Conservation (phyloP, 1,139 yeast genomes). For the Hansenula sp. region DNA sequence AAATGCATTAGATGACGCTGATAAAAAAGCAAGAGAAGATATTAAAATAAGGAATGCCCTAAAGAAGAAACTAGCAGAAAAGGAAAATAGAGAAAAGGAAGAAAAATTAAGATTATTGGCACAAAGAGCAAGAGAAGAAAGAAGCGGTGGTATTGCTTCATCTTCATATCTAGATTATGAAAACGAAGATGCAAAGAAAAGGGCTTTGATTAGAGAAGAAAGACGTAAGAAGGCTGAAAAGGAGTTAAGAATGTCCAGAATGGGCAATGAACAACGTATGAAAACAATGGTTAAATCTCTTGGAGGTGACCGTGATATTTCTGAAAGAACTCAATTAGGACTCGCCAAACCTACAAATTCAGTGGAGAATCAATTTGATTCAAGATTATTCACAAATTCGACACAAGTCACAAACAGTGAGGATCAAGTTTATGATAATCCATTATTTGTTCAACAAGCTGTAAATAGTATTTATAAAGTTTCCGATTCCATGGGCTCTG, state of each 20-base stretch:
- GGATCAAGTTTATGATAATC: conserved; percentile 52
- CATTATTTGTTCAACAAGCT: conserved; percentile 52
- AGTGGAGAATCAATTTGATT: conserved; percentile 46
- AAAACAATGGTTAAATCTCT: conserved; percentile 39
- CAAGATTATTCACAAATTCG: conserved; percentile 47
- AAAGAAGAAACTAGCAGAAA: conserved; percentile 49
- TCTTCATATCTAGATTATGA: conserved; percentile 10
- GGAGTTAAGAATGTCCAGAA: conserved; percentile 38
- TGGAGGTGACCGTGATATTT: conserved; percentile 41
- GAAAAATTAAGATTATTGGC: conserved; percentile 56
- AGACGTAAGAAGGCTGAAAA: conserved; percentile 42
- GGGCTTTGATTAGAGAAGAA: conserved; percentile 39
- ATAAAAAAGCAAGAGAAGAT: conserved; percentile 67
- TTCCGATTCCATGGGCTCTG: conserved; percentile 5
- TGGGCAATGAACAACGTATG: conserved; percentile 43
- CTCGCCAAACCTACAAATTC: conserved; percentile 37
- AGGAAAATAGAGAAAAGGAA: conserved; percentile 59
- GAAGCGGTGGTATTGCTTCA: conserved; percentile 6
- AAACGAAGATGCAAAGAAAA: conserved; percentile 25
- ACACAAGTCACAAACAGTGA: conserved; percentile 38
- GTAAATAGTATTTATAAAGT: conserved; percentile 47
- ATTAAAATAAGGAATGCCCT: conserved; percentile 56
- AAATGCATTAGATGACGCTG: conserved; percentile 74
- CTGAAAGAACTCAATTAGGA: conserved; percentile 52
- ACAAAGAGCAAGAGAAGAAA: conserved; percentile 44